These are phyloP conservation scores for Daldinia eschscholtzii DNA, from an alignment of 2,329 filamentous ascomycete genomes.

Conservation along the genomic window DNA sequence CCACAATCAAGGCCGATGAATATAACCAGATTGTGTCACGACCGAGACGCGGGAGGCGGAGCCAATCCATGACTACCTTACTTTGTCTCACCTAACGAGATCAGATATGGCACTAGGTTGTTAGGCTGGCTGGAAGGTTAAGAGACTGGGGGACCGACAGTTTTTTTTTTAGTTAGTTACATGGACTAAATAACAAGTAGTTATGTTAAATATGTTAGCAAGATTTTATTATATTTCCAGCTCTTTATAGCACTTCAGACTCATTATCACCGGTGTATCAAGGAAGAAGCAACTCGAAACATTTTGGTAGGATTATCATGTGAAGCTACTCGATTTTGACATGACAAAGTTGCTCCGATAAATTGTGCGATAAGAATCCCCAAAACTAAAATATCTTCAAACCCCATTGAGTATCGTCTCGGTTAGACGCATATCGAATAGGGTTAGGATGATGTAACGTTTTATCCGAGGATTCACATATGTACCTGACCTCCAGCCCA, in stretches of 20 bases:
- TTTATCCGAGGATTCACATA: background rate
- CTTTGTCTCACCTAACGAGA: background rate
- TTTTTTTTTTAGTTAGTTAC: background rate
- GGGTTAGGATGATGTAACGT: background rate
- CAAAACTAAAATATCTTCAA: background rate
- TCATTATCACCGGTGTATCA: background rate
- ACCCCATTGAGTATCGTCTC: constrained; percentile 17
- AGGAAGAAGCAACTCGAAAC: background rate
- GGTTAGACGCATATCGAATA: constrained; percentile 13
- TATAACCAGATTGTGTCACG: constrained; percentile 43
- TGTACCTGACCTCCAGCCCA: background rate
- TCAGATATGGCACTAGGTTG: constrained; percentile 5
- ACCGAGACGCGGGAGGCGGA: constrained; percentile 39
- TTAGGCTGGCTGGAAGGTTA: background rate
- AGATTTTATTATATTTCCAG: background rate
- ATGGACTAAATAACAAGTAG: background rate
- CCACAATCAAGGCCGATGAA: constrained; percentile 40
- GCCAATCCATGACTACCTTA: constrained; percentile 41
- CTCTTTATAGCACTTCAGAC: background rate
- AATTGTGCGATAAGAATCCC: constrained; percentile 26
- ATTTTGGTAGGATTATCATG: background rate
- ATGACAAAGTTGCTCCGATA: background rate
- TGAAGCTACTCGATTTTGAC: background rate
- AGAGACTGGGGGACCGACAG: background rate
- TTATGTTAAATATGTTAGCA: background rate